Evolutionary conservation across 1,284 basidiomycete genomes (phyloP), one percentile per base, ranked within the genome.

Genomic region (Pseudozyma sp.): DNA sequence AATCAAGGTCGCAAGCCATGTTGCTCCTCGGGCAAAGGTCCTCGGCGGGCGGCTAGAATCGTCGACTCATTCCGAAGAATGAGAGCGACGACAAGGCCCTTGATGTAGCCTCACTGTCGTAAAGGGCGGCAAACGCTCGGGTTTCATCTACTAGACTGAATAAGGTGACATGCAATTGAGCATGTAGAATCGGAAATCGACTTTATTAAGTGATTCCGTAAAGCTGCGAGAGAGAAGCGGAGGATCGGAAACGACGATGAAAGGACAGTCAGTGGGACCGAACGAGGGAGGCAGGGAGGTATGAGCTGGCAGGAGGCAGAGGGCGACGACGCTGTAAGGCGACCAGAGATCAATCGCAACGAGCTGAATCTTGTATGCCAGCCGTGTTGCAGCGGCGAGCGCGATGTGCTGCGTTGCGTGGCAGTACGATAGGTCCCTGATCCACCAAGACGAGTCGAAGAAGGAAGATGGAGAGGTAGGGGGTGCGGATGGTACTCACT

Each of bases 121-220:
- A 63, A 80, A 78, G 77, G 78, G 74, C 76, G 75, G 68, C 75
- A 73, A 78, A 64, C 78, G 54, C 73, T 68, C 78, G 76, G 77
- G 56, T 69, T 80, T 80, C 78, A 80, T 80, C 78, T 64, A 77
- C 78, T 80, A 77, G 78, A 75, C 59, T 80, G 78, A 80, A 77
- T 77, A 77, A 72, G 77, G 78, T 80, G 78, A 76, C 78, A 78
- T 78, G 76, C 76, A 74, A 77, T 80, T 77, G 76, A 77, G 78
- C 77, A 78, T 77, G 77, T 75, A 78, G 77, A 73, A 80, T 78
- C 77, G 78, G 78, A 77, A 63, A 80, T 80, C 78, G 69, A 80
- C 78, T 80, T 77, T 80, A 80, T 80, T 80, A 80, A 80, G 78
- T 80, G 78, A 80, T 80, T 80, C 78, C 77, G 78, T 80, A 78